A percentile compares a stretch with the other conserved stretches of the same genome.
Conservation (phyloP, 352 stramenopile genomes). For the Phytophthora pluvialis region DNA sequence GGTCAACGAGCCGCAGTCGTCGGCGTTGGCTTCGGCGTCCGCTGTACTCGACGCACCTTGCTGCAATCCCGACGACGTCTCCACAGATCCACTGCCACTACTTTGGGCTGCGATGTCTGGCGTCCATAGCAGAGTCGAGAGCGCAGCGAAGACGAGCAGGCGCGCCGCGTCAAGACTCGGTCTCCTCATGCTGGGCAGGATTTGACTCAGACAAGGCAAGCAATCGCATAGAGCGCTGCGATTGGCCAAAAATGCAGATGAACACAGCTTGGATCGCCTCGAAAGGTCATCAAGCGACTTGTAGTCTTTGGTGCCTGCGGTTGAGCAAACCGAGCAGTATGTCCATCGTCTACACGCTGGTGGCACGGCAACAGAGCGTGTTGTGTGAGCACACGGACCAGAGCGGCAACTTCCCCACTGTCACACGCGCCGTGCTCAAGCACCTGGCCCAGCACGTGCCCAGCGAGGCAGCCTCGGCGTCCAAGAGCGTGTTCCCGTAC, state of each 20-base stretch:
- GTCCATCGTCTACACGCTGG: constrained; percentile 80
- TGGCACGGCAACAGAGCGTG: constrained; percentile 76
- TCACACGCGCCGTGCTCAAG: constrained; percentile 78
- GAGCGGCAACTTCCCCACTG: constrained; percentile 77
- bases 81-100: background rate
- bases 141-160: constrained; percentile 5
- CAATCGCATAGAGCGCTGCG: background rate
- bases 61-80: background rate
- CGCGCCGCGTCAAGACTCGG: background rate
- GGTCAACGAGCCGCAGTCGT: constrained; percentile 66
- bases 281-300: constrained; percentile 25
- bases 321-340: constrained; percentile 30
- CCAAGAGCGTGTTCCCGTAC: constrained; percentile 78
- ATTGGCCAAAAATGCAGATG: constrained; percentile 34
- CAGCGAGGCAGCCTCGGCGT: constrained; percentile 17
- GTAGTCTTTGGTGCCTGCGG: background rate
- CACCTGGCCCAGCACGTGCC: constrained; percentile 65
- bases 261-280: constrained; percentile 26
- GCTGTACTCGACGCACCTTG: background rate
- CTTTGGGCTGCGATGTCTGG: background rate
- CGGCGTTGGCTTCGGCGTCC: constrained; percentile 1
- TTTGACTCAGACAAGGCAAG: background rate
- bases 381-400: constrained; percentile 82
- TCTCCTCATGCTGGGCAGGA: constrained; percentile 18
- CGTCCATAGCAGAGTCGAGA: constrained; percentile 15